These are phyloP conservation scores for Veloporphyrellus conicus DNA, from an alignment of 1,284 basidiomycete species.

Conservation along the genomic window DNA sequence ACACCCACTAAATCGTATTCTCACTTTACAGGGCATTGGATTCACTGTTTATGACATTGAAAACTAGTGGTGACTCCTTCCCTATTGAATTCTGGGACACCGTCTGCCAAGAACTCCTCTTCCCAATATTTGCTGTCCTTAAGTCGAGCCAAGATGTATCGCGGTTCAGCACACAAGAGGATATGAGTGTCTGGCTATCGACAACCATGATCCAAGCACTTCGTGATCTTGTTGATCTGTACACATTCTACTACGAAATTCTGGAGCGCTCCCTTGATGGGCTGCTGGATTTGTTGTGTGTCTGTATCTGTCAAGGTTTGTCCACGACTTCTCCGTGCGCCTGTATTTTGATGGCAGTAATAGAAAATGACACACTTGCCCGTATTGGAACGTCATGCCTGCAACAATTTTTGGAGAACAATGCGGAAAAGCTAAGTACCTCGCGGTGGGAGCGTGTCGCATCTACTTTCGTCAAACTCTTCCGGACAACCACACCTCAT, in stretches of 20 bases:
- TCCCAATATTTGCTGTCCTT: slow-evolving; percentile 97
- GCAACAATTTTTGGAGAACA: slow-evolving; percentile 93
- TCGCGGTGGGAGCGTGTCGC: slow-evolving; percentile 90
- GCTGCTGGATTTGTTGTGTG: slow-evolving; percentile 86
- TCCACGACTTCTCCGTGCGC: neutral
- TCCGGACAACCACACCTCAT: slow-evolving; percentile 96
- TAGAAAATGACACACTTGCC: slow-evolving; percentile 97
- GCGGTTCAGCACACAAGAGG: slow-evolving; percentile 93
- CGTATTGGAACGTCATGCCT: slow-evolving; percentile 97
- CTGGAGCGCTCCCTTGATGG: slow-evolving; percentile 89
- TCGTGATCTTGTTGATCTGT: slow-evolving; percentile 92
- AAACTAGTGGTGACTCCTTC: slow-evolving; percentile 84
- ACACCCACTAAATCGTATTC: slow-evolving; percentile 4
- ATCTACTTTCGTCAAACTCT: slow-evolving; percentile 91
- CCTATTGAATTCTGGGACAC: slow-evolving; percentile 96
- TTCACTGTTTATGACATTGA: slow-evolving; percentile 91
- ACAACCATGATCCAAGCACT: slow-evolving; percentile 99
- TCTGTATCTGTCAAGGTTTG: slow-evolving; percentile 98
- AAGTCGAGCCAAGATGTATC: slow-evolving; percentile 88
- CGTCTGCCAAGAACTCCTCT: slow-evolving; percentile 93
- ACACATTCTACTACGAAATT: slow-evolving; percentile 93
- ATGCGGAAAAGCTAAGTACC: slow-evolving; percentile 83
- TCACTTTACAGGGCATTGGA: slow-evolving; percentile 73
- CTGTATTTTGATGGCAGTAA: slow-evolving; percentile 4
- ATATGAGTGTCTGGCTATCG: slow-evolving; percentile 99